Evolutionary conservation across 2,329 filamentous ascomycete genomes (phyloP), one percentile per base, ranked within the genome.

Genomic region (Penicillium sp.): DNA sequence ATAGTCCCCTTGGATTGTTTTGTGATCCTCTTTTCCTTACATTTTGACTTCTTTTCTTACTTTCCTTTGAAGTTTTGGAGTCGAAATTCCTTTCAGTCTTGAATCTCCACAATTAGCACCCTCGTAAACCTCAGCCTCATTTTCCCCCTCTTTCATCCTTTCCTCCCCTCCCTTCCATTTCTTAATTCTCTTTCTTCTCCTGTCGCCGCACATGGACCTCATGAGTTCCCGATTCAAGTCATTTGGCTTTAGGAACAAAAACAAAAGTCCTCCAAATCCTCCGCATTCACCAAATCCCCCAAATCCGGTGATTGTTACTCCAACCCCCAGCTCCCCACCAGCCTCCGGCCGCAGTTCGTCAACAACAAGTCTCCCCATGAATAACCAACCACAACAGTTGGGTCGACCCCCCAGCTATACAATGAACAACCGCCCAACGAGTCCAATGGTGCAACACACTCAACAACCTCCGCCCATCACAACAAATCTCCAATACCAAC

Each of bases 391-490:
- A 3, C 76, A 78, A 55, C 74, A 75, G 35, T 72, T 80, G 59
- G 81, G 80, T 59, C 78, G 81, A 52, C 82, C 82, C 59, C 82
- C 82, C 36, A 83, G 80, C 64, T 86, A 86, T 67, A 78, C 80
- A 51, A 81, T 82, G 62, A 76, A 73, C 62, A 75, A 72, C 58
- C 74, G 78, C 48, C 75, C 78, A 34, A 72, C 73, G 50, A 79
- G 77, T 61, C 79, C 79, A 42, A 75, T 81, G 68, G 75, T 71
- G 45, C 71, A 70, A 50, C 61, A 73, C 47, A 62, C 64, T 44
- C 73, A 72, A 53, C 73, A 75, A 45, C 75, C 74, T 41, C 75
- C 78, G 46, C 74, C 78, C 45, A 78, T 83, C 60, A 79, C 80
- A 62, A 80, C 77, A 43, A 75, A 74, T 59, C 72, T 75, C 41